These are phyloP conservation scores for Euphorbia schlechtendalii DNA, from an alignment of 441 rosid genomes.

Conservation along the genomic window DNA sequence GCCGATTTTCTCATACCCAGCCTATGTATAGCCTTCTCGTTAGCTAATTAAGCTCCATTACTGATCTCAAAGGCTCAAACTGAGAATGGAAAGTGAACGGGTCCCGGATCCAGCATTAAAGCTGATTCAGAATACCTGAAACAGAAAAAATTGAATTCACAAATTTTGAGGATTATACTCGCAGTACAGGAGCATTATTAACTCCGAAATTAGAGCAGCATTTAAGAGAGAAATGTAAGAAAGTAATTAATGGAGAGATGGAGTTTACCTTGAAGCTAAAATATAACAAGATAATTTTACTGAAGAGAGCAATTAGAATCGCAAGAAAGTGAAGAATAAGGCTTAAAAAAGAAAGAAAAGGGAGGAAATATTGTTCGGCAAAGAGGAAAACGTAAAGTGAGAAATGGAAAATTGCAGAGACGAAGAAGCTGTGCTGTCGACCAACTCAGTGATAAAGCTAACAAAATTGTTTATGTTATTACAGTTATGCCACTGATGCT, in stretches of 20 bases:
- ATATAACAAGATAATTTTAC: neutral
- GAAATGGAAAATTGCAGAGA: neutral
- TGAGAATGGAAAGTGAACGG: neutral
- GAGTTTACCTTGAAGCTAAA: constrained; percentile 5
- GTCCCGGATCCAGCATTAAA: constrained; percentile 22
- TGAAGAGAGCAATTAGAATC: neutral
- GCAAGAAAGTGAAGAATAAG: no score
- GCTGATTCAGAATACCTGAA: constrained; percentile 8
- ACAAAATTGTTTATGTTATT: neutral
- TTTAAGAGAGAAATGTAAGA: constrained; percentile 1
- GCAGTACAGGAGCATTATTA: neutral
- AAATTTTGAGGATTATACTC: constrained; percentile 8
- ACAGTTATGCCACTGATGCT: constrained; percentile 2
- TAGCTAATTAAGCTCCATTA: constrained; percentile 12
- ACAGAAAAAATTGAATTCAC: constrained; percentile 1
- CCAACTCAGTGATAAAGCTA: neutral
- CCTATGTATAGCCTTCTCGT: neutral
- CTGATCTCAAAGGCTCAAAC: neutral
- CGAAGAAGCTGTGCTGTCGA: neutral
- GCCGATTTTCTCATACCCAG: constrained; percentile 6
- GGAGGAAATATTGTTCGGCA: neutral
- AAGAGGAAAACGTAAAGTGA: neutral
- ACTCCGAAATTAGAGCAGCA: constrained; percentile 10
- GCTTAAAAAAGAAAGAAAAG: neutral
- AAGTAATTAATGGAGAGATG: neutral